Base-by-base conservation (phyloP, 2,329 filamentous ascomycete genomes). In the Lecanicillium sp. region DNA sequence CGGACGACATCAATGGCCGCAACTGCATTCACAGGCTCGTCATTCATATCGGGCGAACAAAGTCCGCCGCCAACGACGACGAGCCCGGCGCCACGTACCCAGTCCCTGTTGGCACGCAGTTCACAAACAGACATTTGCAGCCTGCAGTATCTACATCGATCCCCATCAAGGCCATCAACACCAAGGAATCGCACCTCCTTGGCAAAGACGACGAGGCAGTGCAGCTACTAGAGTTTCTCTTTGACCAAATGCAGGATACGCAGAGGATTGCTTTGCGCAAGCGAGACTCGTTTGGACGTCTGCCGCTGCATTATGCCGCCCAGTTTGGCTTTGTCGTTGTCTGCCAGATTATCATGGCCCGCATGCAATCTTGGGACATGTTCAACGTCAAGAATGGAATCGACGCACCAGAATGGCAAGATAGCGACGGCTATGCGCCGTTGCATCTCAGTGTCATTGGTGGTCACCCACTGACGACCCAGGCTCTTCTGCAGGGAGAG, bases 311-410 rank as follows among this genome's bases (percentile, higher is more conserved):
- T 58, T 96, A 96, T 56, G 88, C 88, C 3, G 90, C 92, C 0
- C 88, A 97, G 57, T 95, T 94, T 55, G 92, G 92, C 3, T 88
- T 96, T 50, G 85, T 92, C 4, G 77, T 87, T n/a, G 81, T 96
- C 9, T 95, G 87, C 54, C 76, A 94, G 55, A 72, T 89, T 17
- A 75, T 97, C 48, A 89, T 96, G 65, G 79, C 82, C 46, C 82
- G 84, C 52, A 89, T 98, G 80, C 85, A 90, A 56, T 74, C 80
- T 17, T 97, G 90, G 90, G 77, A 76, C 13, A 81, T 94, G 50
- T 95, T 95, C 53, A 75, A 94, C 52, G 80, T 89, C 19, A 77
- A 80, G 27, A 72, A 87, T 45, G 89, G 89, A 9, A 94, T 98
- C 36, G 90, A 97, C 57, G 84, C 86, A 0, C 72, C 78, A 1